These are phyloP conservation scores for Chloropicon primus DNA, from an alignment of 139 green algal genomes.

Conservation along the genomic window DNA sequence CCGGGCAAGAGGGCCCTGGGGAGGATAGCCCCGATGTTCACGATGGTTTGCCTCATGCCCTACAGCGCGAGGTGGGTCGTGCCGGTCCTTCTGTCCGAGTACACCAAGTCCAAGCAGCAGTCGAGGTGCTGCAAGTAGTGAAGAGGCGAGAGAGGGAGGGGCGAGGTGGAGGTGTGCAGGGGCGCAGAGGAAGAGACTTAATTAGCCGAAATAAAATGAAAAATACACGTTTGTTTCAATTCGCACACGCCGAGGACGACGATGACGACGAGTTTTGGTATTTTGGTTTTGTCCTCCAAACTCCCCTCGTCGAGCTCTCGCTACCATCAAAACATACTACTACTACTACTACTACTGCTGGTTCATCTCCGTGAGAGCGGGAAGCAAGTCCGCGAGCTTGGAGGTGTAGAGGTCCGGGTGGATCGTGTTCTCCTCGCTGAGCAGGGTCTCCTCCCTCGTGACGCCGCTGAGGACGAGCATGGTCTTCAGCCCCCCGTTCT, in stretches of 20 bases:
- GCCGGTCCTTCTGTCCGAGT: background rate
- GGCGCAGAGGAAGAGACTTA: too few relatives aligned
- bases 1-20: background rate
- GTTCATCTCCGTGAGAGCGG: background rate
- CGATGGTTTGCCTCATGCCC: background rate
- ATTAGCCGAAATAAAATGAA: too few relatives aligned
- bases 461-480: slow-evolving; percentile 40
- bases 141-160: too few relatives aligned
- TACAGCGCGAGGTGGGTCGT: background rate
- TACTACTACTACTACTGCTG: background rate
- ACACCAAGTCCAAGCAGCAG: too few relatives aligned
- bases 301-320: too few relatives aligned
- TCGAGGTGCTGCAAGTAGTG: too few relatives aligned
- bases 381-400: slow-evolving; percentile 60
- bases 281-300: too few relatives aligned
- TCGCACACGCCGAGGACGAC: too few relatives aligned
- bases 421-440: slow-evolving; percentile 69
- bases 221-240: too few relatives aligned
- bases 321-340: too few relatives aligned
- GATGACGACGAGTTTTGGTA: too few relatives aligned
- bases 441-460: slow-evolving; percentile 71
- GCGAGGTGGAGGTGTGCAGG: too few relatives aligned
- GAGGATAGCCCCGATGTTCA: background rate
- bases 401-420: slow-evolving; percentile 73
- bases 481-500: slow-evolving; percentile 72